These are phyloP conservation scores for Acrocalymma vagum DNA, from an alignment of 2,329 filamentous ascomycete species.

Conservation along the genomic window DNA sequence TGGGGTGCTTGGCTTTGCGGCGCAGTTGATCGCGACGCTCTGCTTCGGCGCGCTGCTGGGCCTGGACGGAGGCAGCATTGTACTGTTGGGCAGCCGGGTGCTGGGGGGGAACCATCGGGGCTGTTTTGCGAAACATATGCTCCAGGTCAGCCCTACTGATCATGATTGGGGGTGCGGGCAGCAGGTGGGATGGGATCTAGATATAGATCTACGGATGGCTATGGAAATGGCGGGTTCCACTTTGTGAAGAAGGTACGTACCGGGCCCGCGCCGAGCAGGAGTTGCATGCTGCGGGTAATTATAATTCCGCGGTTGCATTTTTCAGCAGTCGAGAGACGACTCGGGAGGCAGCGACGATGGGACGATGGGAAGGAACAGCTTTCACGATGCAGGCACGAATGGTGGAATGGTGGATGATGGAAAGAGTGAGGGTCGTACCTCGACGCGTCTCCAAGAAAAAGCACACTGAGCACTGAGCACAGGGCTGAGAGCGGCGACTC, in stretches of 20 bases:
- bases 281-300: constrained; percentile 50
- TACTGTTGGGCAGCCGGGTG: constrained; percentile 60
- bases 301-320: constrained; percentile 56
- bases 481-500: constrained; percentile 32
- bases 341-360: constrained; percentile 40
- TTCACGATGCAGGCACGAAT: constrained; percentile 34
- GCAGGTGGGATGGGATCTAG: constrained; percentile 21
- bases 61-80: constrained; percentile 48
- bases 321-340: constrained; percentile 32
- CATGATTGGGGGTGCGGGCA: constrained; percentile 38
- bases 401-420: constrained; percentile 28
- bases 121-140: constrained; percentile 55
- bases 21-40: constrained; percentile 74
- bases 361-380: constrained; percentile 15
- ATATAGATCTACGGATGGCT: too few relatives aligned
- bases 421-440: constrained; percentile 31
- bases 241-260: constrained; percentile 41
- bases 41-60: constrained; percentile 53
- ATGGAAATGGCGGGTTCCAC: constrained; percentile 19
- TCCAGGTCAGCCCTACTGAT: constrained; percentile 59
- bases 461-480: constrained; percentile 25
- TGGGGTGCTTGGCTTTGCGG: constrained; percentile 86
- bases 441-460: constrained; percentile 37
- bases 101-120: constrained; percentile 54
- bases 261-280: constrained; percentile 52